Percentiles rank a stretch among this genome's conserved stretches.
These are phyloP conservation scores for Phytophthora constricta DNA, from an alignment of 352 stramenopile species.

Conservation along the genomic window DNA sequence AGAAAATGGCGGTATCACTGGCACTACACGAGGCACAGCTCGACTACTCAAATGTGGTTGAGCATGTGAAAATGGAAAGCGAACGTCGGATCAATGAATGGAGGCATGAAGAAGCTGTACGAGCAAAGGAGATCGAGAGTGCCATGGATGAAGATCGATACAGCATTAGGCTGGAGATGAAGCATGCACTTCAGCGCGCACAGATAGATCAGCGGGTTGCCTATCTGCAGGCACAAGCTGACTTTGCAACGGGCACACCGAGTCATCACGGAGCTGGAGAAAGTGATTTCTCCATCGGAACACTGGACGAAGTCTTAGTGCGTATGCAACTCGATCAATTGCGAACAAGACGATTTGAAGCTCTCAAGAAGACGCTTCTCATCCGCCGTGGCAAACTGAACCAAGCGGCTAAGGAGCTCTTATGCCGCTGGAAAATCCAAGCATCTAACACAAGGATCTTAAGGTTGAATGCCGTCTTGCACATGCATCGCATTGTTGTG, in stretches of 20 bases:
- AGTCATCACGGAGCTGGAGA: constrained; percentile 13
- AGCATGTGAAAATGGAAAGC: constrained; percentile 58
- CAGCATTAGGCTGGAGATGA: constrained; percentile 70
- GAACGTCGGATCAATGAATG: constrained; percentile 57
- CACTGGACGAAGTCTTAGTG: constrained; percentile 69
- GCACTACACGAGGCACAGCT: constrained; percentile 54
- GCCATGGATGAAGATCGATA: constrained; percentile 72
- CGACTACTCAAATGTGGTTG: constrained; percentile 51
- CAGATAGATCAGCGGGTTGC: constrained; percentile 72
- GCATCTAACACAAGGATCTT: constrained; percentile 32
- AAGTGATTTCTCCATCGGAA: constrained; percentile 54
- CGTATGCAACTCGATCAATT: constrained; percentile 69
- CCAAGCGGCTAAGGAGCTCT: constrained; percentile 35
- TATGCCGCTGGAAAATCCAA: constrained; percentile 55
- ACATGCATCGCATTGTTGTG: constrained; percentile 49
- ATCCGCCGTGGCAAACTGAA: constrained; percentile 57
- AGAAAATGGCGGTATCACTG: constrained; percentile 57
- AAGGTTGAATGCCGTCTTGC: constrained; percentile 43
- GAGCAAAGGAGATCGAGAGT: constrained; percentile 56
- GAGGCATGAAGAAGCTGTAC: constrained; percentile 61
- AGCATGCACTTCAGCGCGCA: constrained; percentile 58
- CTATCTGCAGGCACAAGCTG: constrained; percentile 48
- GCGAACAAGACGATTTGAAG: constrained; percentile 66
- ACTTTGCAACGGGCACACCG: not conserved
- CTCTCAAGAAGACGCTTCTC: constrained; percentile 63